Evolutionary conservation across 2,329 filamentous ascomycete genomes (phyloP).

Genomic region (Epicoccum sorghinum): DNA sequence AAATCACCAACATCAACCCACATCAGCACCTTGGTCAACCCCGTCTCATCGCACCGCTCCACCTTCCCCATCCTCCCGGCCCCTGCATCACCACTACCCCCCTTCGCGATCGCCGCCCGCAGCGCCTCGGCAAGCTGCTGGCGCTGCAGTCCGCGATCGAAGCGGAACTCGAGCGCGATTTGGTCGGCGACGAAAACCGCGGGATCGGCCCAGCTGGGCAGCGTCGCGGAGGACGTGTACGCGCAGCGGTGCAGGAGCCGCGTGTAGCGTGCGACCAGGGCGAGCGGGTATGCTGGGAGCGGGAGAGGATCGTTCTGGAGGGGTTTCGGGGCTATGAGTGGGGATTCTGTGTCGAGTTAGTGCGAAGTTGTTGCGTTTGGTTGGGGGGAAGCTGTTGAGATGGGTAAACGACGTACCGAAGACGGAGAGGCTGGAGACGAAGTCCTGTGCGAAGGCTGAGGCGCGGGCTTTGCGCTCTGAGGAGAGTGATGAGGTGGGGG

Average conservation of each 20-base stretch:
- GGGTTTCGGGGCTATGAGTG: neutral
- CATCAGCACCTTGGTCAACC: slow-evolving; percentile 14
- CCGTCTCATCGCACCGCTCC: slow-evolving; percentile 11
- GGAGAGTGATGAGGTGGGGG: too few relatives aligned
- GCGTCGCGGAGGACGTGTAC: slow-evolving; percentile 9
- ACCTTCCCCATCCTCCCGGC: slow-evolving; percentile 22
- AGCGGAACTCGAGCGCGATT: slow-evolving; percentile 20
- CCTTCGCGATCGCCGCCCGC: slow-evolving; percentile 16
- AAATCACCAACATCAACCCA: slow-evolving; percentile 24
- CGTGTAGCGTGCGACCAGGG: slow-evolving; percentile 15
- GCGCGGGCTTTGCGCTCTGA: slow-evolving; percentile 3
- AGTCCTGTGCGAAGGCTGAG: slow-evolving; percentile 17
- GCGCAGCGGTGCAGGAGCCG: slow-evolving; percentile 15
- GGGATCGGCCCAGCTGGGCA: slow-evolving; percentile 20
- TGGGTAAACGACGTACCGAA: neutral
- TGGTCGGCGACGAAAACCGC: slow-evolving; percentile 16
- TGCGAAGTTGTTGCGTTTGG: neutral
- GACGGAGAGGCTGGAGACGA: slow-evolving; percentile 6
- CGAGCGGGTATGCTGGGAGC: slow-evolving; percentile 1
- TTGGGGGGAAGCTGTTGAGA: neutral
- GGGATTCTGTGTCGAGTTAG: neutral
- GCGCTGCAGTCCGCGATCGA: slow-evolving; percentile 2
- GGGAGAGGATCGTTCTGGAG: neutral
- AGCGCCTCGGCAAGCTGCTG: slow-evolving; percentile 15
- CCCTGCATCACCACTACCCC: neutral